phyloP scores from a whole-genome alignment of 805 yeast genomes.

The Debaryomyces castellii region DNA sequence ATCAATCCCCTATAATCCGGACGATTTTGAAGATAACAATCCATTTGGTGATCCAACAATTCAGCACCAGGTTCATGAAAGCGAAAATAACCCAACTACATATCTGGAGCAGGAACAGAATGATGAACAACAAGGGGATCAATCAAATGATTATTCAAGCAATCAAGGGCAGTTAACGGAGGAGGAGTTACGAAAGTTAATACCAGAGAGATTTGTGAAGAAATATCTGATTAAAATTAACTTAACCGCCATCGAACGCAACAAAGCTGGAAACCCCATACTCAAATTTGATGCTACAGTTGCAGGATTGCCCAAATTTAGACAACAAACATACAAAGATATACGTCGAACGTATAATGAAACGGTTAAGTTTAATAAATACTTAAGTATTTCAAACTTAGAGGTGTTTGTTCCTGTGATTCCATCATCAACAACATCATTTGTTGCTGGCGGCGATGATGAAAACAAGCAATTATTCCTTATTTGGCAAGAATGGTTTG shows the following conservation, averaged over 20 bases:
- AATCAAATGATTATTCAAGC: slow-evolving; percentile 6
- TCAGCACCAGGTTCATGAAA: slow-evolving; percentile 3
- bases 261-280: slow-evolving; percentile 75
- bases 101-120: slow-evolving; percentile 1
- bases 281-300: slow-evolving; percentile 60
- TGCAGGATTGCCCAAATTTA: slow-evolving; percentile 66
- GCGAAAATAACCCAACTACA: slow-evolving; percentile 16
- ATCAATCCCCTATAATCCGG: slow-evolving; percentile 46
- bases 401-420: slow-evolving; percentile 93
- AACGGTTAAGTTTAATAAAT: slow-evolving; percentile 70
- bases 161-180: slow-evolving; percentile 25
- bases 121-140: slow-evolving; percentile 18
- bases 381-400: slow-evolving; percentile 75
- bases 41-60: slow-evolving; percentile 37
- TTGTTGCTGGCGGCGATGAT: slow-evolving; percentile 83
- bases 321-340: slow-evolving; percentile 68
- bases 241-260: slow-evolving; percentile 70
- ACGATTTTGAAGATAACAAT: slow-evolving; percentile 44
- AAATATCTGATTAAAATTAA: slow-evolving; percentile 48
- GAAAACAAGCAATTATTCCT: slow-evolving; percentile 57
- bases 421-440: slow-evolving; percentile 73
- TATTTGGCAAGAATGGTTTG: slow-evolving; percentile 84
- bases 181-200: slow-evolving; percentile 41
- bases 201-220: slow-evolving; percentile 52
- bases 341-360: slow-evolving; percentile 81